phyloP scores from a whole-genome alignment of 2,329 filamentous ascomycete genomes.

The Hymenoscyphus infarciens region DNA sequence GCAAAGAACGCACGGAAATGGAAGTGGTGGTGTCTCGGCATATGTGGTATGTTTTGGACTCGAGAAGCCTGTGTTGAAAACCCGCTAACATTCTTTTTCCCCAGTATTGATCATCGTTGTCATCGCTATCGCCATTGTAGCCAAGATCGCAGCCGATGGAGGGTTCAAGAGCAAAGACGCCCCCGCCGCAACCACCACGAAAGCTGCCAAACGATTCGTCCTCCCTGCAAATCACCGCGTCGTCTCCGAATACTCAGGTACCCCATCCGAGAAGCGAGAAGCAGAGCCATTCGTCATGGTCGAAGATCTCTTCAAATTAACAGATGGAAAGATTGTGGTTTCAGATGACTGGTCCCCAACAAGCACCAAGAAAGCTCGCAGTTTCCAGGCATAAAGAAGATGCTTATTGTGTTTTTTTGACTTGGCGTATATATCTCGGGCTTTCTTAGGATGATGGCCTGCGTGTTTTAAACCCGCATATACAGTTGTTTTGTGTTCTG shows the following conservation, averaged over 20 bases:
- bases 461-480: background rate
- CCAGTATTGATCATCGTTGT: conserved; percentile 53
- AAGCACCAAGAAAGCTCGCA: conserved; percentile 16
- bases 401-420: background rate
- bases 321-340: conserved; percentile 13
- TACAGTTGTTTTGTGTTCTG: background rate
- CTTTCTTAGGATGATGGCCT: conserved; percentile 5
- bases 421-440: conserved; percentile 8
- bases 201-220: conserved; percentile 24
- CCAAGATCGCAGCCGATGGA: conserved; percentile 42
- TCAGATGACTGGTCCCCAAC: conserved; percentile 10
- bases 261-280: conserved; percentile 8
- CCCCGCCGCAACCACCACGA: background rate
- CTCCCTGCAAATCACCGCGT: conserved; percentile 16
- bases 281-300: conserved; percentile 14
- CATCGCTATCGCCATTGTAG: conserved; percentile 45
- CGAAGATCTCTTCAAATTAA: conserved; percentile 6
- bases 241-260: conserved; percentile 13
- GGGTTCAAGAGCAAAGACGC: conserved; percentile 1
- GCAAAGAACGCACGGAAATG: conserved; percentile 64
- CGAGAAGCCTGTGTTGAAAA: conserved; percentile 6
- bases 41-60: conserved; percentile 48
- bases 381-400: conserved; percentile 21
- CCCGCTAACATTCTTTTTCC: conserved; percentile 20
- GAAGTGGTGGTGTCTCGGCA: conserved; percentile 94